Base-by-base conservation (phyloP, 768 basidiomycete genomes). In the Pleurotus tuber-regium region DNA sequence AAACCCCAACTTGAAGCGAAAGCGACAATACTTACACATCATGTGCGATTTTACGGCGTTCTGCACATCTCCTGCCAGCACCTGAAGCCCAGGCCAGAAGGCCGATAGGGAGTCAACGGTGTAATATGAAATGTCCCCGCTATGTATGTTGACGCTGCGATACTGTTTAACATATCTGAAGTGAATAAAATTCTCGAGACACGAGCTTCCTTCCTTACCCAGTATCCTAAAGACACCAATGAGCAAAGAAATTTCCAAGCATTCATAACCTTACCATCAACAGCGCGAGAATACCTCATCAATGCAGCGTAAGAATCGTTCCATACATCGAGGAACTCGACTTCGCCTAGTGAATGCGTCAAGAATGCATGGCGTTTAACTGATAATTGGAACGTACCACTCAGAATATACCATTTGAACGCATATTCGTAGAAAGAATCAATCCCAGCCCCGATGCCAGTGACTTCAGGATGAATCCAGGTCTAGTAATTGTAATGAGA, bases 381-480 rank as follows among this genome's bases (percentile, higher is more conserved):
- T 11, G 9, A 25, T 48, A 35, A 2, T 25, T 28, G 11, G 8
- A 14, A 64, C 63, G 29, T 57, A 87, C 87, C 87, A 60, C 89
- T 92, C 62, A 93, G 61, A 33, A 96, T 84, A 63, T 94, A 93
- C 84, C 92, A 92, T 62, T 95, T 95, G 38, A 94, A 67, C 9
- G 92, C 89, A 66, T 95, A 95, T 64, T 99, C 97, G 63, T 89
- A 94, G 65, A 96, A 97, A 2, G 90, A 93, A 65, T 98, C 97
- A 36, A 97, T 85, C 1, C 97, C 97, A 4, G 97, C 97, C 21
- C 96, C 96, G 26, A 95, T 89, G 1, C 87, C 81, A 23, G 84
- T 85, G 5, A 86, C 69, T 55, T 92, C 86, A 14, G 93, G 92
- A 42, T 73, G 67, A 11, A 77, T 79, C 93, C 93, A 97, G 29